Evolutionary conservation across 768 basidiomycete genomes (phyloP).

Genomic region (Asterophora parasitica): DNA sequence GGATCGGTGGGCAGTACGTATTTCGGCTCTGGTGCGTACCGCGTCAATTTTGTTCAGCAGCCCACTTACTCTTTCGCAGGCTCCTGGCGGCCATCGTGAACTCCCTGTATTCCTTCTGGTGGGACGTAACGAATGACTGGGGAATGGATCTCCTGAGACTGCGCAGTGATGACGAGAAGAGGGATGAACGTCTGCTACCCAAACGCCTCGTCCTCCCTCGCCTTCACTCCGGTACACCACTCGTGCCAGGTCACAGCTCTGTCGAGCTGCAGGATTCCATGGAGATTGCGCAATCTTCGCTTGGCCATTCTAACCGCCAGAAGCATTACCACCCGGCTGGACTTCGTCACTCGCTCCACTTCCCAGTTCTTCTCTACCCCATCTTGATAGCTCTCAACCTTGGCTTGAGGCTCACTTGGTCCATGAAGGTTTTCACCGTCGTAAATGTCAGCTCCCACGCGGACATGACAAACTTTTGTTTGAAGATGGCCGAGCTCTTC

Average conservation of each 20-base stretch:
- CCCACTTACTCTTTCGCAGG: conserved; percentile 40
- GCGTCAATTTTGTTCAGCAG: not conserved
- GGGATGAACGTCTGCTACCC: conserved; percentile 28
- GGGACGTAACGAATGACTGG: conserved; percentile 99
- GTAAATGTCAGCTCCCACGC: conserved; percentile 76
- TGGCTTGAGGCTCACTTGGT: conserved; percentile 89
- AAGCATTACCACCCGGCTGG: conserved; percentile 53
- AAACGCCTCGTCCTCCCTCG: conserved; percentile 43
- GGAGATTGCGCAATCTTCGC: conserved; percentile 3
- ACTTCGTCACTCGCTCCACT: conserved; percentile 70
- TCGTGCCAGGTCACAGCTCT: conserved; percentile 15
- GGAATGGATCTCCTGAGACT: conserved; percentile 72
- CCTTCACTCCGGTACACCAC: conserved; percentile 35
- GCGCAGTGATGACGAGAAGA: conserved; percentile 22
- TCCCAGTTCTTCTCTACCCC: conserved; percentile 82
- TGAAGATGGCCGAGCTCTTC: conserved; percentile 86
- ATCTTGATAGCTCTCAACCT: conserved; percentile 79
- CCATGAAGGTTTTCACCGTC: conserved; percentile 83
- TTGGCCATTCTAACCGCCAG: conserved; percentile 14
- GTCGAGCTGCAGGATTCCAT: conserved; percentile 5
- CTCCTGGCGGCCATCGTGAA: conserved; percentile 80
- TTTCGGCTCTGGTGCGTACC: conserved; percentile 77
- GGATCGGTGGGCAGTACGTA: conserved; percentile 73
- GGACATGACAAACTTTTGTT: conserved; percentile 78
- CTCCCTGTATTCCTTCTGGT: conserved; percentile 96